These are phyloP conservation scores for Phytophthora citricola DNA, from an alignment of 352 stramenopile genomes.

Conservation along the genomic window DNA sequence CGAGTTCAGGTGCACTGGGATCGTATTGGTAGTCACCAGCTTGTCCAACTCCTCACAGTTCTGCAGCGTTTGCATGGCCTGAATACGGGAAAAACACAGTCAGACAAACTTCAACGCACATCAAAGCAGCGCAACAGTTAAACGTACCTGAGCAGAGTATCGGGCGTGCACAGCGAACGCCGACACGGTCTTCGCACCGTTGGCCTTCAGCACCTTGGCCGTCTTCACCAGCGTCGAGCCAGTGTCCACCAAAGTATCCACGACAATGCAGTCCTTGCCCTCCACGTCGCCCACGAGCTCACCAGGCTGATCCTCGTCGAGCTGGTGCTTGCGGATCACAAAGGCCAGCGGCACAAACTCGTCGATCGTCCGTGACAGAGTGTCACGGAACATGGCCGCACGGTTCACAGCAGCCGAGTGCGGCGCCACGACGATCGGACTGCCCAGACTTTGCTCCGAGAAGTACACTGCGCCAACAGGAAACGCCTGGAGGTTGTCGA, in stretches of 20 bases:
- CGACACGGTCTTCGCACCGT: slow-evolving; percentile 78
- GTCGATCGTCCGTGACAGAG: slow-evolving; percentile 77
- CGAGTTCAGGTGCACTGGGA: slow-evolving; percentile 51
- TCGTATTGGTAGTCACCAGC: slow-evolving; percentile 90
- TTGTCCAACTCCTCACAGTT: slow-evolving; percentile 79
- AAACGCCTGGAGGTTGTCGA: slow-evolving; percentile 88
- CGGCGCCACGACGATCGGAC: slow-evolving; percentile 83
- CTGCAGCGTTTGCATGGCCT: slow-evolving; percentile 69
- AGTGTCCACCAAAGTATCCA: slow-evolving; percentile 90
- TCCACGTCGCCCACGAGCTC: slow-evolving; percentile 83
- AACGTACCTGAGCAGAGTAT: slow-evolving; percentile 79
- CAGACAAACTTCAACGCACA: not conserved
- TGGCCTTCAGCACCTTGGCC: slow-evolving; percentile 81
- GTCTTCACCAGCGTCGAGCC: slow-evolving; percentile 85
- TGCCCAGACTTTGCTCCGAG: slow-evolving; percentile 71
- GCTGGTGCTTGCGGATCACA: slow-evolving; percentile 85
- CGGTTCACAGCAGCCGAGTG: slow-evolving; percentile 85
- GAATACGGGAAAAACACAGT: not conserved
- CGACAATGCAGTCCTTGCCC: slow-evolving; percentile 88
- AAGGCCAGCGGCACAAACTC: slow-evolving; percentile 83
- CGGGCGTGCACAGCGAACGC: slow-evolving; percentile 87
- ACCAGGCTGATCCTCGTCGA: slow-evolving; percentile 68
- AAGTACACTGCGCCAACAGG: slow-evolving; percentile 89
- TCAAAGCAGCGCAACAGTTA: slow-evolving; percentile 1
- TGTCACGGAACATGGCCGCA: slow-evolving; percentile 84